Evolutionary conservation across 2,329 filamentous ascomycete genomes (phyloP).

Genomic region (Xylaria hypoxylon): DNA sequence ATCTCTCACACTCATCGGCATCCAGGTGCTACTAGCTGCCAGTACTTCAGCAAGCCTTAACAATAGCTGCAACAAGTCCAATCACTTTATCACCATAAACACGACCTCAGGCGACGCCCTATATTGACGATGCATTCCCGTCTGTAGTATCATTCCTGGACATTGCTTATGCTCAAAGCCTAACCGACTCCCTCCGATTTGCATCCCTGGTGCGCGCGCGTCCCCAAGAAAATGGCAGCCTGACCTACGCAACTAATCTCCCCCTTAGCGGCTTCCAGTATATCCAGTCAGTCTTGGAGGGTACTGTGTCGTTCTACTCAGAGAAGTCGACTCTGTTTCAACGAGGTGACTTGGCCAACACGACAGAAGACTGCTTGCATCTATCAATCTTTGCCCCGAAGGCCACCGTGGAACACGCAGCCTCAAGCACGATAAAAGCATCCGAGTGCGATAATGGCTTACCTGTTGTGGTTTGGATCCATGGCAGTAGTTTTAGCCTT

Average conservation of each 20-base stretch:
- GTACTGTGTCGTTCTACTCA: slow-evolving; percentile 14
- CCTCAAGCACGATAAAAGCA: background rate
- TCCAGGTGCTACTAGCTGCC: background rate
- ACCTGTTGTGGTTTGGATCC: slow-evolving; percentile 39
- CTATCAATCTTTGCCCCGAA: slow-evolving; percentile 36
- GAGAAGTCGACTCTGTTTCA: slow-evolving; percentile 23
- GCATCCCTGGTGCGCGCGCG: slow-evolving; percentile 30
- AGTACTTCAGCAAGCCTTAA: background rate
- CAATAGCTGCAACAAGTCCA: slow-evolving; percentile 4
- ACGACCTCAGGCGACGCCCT: slow-evolving; percentile 27
- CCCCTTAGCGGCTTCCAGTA: slow-evolving; percentile 32
- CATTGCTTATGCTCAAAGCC: slow-evolving; percentile 39
- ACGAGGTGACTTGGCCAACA: slow-evolving; percentile 19
- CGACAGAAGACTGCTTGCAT: slow-evolving; percentile 39
- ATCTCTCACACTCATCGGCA: background rate
- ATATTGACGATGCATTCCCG: slow-evolving; percentile 18
- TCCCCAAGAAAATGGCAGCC: background rate
- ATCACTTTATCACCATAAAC: slow-evolving; percentile 19
- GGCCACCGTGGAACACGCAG: slow-evolving; percentile 6
- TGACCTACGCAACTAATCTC: slow-evolving; percentile 22
- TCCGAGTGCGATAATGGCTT: slow-evolving; percentile 5
- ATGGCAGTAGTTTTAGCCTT: slow-evolving; percentile 31
- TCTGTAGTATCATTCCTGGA: slow-evolving; percentile 32
- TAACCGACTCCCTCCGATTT: slow-evolving; percentile 35
- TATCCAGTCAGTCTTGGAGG: background rate